Percentiles rank a stretch among this genome's conserved stretches.
phyloP scores from a whole-genome alignment of 2,329 filamentous ascomycete species.

The Lachnellula willkommii region DNA sequence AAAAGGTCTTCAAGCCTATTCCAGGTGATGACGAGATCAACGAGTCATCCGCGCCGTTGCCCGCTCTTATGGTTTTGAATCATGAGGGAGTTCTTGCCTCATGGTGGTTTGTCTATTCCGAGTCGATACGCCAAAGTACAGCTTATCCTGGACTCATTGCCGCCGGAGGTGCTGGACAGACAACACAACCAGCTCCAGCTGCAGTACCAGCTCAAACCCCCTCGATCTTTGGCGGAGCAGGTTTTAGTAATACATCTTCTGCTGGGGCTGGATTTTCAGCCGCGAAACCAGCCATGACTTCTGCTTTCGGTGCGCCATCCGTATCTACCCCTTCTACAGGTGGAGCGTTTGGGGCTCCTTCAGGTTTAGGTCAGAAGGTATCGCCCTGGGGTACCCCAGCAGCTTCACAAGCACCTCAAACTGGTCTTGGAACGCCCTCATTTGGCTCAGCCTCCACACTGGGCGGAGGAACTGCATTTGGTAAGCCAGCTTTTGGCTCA shows the following conservation, averaged over 20 bases:
- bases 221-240: constrained; percentile 7
- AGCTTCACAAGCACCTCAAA: constrained; percentile 29
- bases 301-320: constrained; percentile 32
- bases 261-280: constrained; percentile 25
- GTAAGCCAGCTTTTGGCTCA: constrained; percentile 22
- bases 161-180: constrained; percentile 27
- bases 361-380: constrained; percentile 44
- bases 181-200: constrained; percentile 20
- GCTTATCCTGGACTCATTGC: constrained; percentile 66
- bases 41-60: constrained; percentile 73
- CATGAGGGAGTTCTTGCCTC: constrained; percentile 78
- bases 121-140: constrained; percentile 70
- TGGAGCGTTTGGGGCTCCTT: constrained; percentile 32
- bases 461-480: constrained; percentile 6
- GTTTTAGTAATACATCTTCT: not conserved
- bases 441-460: constrained; percentile 35
- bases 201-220: constrained; percentile 6
- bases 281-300: constrained; percentile 30
- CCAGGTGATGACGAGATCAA: constrained; percentile 66
- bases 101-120: constrained; percentile 91
- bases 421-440: constrained; percentile 44
- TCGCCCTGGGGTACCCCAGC: constrained; percentile 46
- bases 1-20: constrained; percentile 73
- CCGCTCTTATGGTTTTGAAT: constrained; percentile 78
- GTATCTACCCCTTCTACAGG: constrained; percentile 29